A percentile compares a stretch with the other conserved stretches of the same genome.
Evolutionary conservation across 306 rosid species (phyloP).

Genomic region (Morella rubra): DNA sequence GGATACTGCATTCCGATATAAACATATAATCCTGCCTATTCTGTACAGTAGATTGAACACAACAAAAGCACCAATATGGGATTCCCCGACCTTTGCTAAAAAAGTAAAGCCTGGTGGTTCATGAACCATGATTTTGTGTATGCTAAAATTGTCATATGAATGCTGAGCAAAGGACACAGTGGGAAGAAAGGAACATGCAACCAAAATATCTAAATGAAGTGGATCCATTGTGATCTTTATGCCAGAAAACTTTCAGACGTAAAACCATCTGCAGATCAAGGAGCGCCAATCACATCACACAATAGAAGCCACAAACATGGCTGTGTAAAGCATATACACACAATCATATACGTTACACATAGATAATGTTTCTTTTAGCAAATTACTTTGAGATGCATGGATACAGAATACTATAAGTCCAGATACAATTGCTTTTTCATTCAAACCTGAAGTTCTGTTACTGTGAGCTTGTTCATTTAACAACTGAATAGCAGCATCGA

Average conservation of each 20-base stretch:
- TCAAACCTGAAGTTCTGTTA: constrained; percentile 63
- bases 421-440: background rate
- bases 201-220: background rate
- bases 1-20: background rate
- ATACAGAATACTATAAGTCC: too few species aligned
- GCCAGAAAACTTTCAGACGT: background rate
- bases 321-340: background rate
- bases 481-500: constrained; percentile 68
- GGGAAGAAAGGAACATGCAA: background rate
- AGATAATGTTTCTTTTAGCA: too few species aligned
- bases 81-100: background rate
- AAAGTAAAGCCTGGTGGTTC: background rate
- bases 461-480: constrained; percentile 63
- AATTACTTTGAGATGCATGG: too few species aligned
- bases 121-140: background rate
- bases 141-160: background rate
- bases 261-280: background rate
- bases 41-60: background rate
- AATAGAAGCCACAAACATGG: background rate
- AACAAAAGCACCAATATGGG: background rate
- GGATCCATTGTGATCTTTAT: background rate
- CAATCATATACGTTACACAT: too few species aligned
- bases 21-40: constrained; percentile 1
- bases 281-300: background rate
- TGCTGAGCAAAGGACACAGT: background rate